Evolutionary conservation across 495 filamentous ascomycete genomes (phyloP), one percentile per base, ranked within the genome.

Genomic region (Podospora didyma): DNA sequence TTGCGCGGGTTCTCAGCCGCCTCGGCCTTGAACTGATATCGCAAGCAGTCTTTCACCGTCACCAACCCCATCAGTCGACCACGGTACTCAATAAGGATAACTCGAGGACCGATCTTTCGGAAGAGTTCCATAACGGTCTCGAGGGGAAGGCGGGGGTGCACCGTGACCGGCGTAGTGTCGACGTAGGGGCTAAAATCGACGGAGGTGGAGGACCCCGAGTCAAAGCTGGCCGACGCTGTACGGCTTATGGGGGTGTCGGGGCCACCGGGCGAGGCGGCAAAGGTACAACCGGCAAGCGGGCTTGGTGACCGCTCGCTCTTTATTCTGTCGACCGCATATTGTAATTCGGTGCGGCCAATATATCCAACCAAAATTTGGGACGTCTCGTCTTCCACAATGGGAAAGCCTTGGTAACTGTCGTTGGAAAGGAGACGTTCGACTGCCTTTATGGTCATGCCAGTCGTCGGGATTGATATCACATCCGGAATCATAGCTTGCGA

Each of bases 71-170:
- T 80, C 2, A 98, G 79, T 34, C 83, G 80, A 21, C 94, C 94
- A 46, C 87, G 86, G 65, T 96, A 87, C 68, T 98, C 95, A 44
- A 97, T 89, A 16, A 97, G 79, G 51, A 98, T 90, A 12, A 96
- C 91, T 2, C 95, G 85, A 2, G 94, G 94, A 0, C 95, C 94
- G 72, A 98, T 92, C 77, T 98, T 98, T 67, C 94, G 93, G 79
- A 98, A 98, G 45, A 97, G 83, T 69, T 98, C 94, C 91, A 97
- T 97, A 45, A 96, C 94, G 0, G 94, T 98, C 71, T 98, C 94
- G 0, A 98, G 82, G 0, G 93, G 89, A 6, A 97, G 83, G 1
- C 90, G 86, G 0, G 94, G 94, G 66, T 98, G 95, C 7, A 92
- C 92, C 2, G 92, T 87, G 5, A 97, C 79, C 4, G 95, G 94